Conservation (phyloP, 345 rosid species). For the Rhodamnia rubescens region DNA sequence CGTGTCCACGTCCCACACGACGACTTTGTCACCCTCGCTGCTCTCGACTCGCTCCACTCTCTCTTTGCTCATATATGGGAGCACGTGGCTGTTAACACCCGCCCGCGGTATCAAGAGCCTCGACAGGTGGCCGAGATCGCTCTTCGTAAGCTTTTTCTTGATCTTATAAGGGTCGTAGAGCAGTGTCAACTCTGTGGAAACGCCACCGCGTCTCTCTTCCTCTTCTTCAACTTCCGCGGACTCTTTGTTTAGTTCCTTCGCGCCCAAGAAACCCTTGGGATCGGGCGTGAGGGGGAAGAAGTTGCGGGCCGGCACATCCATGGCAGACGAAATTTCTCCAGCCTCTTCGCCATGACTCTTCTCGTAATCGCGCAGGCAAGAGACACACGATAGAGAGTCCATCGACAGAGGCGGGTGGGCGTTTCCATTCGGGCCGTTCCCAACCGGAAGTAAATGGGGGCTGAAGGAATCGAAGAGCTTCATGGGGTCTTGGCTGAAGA, state of each 20-base stretch:
- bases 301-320: not conserved
- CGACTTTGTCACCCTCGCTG: not conserved
- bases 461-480: accelerated
- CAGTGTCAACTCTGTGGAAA: not conserved
- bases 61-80: not conserved
- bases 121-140: not conserved
- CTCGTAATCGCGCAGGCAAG: not conserved
- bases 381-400: not conserved
- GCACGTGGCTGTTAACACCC: not conserved
- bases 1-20: not conserved
- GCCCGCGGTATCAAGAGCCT: not conserved
- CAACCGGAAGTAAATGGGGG: too few relatives aligned
- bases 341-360: not conserved
- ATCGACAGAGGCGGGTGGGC: not conserved
- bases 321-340: not conserved
- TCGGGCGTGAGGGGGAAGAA: not conserved
- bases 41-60: not conserved
- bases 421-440: too few relatives aligned
- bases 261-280: not conserved
- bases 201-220: not conserved
- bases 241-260: not conserved
- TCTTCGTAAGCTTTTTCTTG: not conserved
- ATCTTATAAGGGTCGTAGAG: not conserved
- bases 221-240: not conserved
- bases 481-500: not conserved